A percentile compares a stretch with the other conserved stretches of the same genome.
Conservation (phyloP, 2,329 filamentous ascomycete genomes). For the Coniochaeta sp. region DNA sequence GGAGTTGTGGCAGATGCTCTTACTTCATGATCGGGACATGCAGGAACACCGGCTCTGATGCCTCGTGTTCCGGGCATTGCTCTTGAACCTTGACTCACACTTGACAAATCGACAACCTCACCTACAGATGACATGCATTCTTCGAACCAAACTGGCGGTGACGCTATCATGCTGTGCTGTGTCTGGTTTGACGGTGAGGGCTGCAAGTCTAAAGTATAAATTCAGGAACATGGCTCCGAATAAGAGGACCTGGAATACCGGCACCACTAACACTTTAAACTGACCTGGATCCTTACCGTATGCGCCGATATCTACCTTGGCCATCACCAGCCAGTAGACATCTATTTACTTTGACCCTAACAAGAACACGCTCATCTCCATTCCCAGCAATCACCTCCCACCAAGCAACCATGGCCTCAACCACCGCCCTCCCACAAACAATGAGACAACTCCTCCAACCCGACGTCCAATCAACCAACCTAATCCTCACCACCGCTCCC, state of each 20-base stretch:
- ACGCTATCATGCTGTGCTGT: background rate
- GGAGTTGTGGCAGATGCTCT: background rate
- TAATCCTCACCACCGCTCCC: slow-evolving; percentile 14
- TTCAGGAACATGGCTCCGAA: background rate
- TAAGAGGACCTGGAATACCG: background rate
- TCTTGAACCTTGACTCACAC: background rate
- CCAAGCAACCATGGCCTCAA: slow-evolving; percentile 4
- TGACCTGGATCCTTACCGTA: too few relatives aligned
- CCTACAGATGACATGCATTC: background rate
- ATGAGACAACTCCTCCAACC: slow-evolving; percentile 19
- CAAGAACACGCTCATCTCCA: background rate
- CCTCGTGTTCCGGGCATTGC: background rate
- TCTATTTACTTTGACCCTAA: background rate
- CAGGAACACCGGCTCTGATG: background rate
- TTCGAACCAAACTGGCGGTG: background rate
- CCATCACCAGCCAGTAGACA: background rate
- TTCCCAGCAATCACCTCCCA: background rate
- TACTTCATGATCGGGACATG: background rate
- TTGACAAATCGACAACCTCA: background rate
- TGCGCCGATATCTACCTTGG: background rate
- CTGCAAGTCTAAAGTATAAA: background rate
- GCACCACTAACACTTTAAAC: background rate
- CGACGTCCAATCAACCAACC: slow-evolving; percentile 19
- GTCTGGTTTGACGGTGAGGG: background rate
- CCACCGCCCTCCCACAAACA: slow-evolving; percentile 8